Conservation (phyloP, 192 early-diverging fungal genomes). For the Geranomyces michiganensis region DNA sequence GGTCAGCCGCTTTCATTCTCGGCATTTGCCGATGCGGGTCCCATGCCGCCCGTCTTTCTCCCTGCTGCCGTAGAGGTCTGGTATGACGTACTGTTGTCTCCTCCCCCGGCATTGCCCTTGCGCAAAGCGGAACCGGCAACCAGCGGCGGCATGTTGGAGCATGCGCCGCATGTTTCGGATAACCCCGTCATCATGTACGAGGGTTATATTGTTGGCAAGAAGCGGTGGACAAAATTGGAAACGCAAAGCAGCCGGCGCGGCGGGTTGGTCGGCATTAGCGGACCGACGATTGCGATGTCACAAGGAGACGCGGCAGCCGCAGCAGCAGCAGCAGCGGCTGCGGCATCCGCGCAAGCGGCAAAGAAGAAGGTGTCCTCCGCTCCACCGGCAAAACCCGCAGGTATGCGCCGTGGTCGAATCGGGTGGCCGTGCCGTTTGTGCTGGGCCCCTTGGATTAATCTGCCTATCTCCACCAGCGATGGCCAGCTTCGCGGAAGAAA, state of each 20-base stretch:
- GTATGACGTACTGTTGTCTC: constrained; percentile 22
- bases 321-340: too few relatives aligned
- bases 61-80: constrained; percentile 21
- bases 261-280: background rate
- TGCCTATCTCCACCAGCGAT: too few relatives aligned
- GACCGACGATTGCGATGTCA: too few relatives aligned
- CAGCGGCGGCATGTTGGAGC: too few relatives aligned
- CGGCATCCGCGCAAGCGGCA: too few relatives aligned
- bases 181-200: constrained; percentile 27
- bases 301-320: too few relatives aligned
- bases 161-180: background rate
- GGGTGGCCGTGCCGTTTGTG: too few relatives aligned
- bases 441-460: too few relatives aligned
- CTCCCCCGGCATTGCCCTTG: background rate
- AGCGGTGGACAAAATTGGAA: background rate
- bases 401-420: too few relatives aligned
- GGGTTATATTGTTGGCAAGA: background rate
- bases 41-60: background rate
- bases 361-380: too few relatives aligned
- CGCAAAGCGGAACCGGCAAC: background rate
- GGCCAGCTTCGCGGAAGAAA: too few relatives aligned
- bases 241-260: background rate
- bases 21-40: background rate
- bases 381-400: too few relatives aligned
- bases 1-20: background rate